phyloP scores from a whole-genome alignment of 2,329 filamentous ascomycete genomes.

The Xylaria sp. region DNA sequence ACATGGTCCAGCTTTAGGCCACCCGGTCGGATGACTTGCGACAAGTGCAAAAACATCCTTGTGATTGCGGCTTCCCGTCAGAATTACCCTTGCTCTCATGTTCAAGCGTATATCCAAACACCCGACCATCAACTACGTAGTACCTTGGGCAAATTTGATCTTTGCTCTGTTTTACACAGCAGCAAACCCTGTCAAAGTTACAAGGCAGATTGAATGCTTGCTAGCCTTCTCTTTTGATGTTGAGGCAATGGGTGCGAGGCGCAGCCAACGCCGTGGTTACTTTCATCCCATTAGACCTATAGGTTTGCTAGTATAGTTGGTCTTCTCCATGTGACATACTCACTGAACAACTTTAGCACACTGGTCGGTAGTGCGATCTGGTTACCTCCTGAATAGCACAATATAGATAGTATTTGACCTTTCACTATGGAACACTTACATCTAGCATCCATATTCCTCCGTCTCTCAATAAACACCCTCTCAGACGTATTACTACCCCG shows the following conservation, averaged over 20 bases:
- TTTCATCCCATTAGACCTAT: slow-evolving; percentile 3
- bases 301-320: background rate
- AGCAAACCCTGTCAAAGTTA: slow-evolving; percentile 4
- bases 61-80: slow-evolving; percentile 17
- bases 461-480: background rate
- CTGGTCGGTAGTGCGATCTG: slow-evolving; percentile 14
- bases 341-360: background rate
- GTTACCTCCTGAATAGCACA: slow-evolving; percentile 22
- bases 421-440: slow-evolving; percentile 6
- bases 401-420: slow-evolving; percentile 18
- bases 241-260: slow-evolving; percentile 15
- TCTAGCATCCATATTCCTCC: background rate
- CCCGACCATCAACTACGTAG: slow-evolving; percentile 14
- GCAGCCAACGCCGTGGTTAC: slow-evolving; percentile 18
- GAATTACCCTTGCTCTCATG: slow-evolving; percentile 18
- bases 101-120: background rate
- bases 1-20: slow-evolving; percentile 9
- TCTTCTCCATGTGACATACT: slow-evolving; percentile 24
- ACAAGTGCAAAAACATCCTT: slow-evolving; percentile 34
- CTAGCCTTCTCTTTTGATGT: background rate
- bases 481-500: background rate
- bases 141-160: background rate
- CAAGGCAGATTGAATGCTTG: slow-evolving; percentile 22
- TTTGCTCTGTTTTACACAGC: slow-evolving; percentile 16
- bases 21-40: slow-evolving; percentile 2